A percentile compares a stretch with the other conserved stretches of the same genome.
Conservation (phyloP, 106 monocot genomes). For the Vanilla planifolia region DNA sequence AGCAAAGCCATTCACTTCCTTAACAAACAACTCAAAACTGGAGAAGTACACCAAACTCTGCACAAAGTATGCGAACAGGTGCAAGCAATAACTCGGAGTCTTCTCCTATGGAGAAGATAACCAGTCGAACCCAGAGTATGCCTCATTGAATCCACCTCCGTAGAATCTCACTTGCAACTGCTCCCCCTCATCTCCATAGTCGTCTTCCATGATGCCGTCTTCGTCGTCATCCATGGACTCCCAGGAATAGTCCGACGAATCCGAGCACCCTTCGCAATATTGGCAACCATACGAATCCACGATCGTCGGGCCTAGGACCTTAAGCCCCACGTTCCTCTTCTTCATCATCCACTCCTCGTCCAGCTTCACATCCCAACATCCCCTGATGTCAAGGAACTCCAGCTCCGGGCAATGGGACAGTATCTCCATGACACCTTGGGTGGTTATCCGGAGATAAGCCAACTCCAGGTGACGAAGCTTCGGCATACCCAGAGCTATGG, state of each 20-base stretch:
- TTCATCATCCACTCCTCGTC: constrained; percentile 54
- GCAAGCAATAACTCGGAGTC: background rate
- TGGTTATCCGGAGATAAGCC: constrained; percentile 60
- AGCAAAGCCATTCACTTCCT: too few species aligned
- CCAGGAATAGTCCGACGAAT: constrained; percentile 75
- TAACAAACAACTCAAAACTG: too few species aligned
- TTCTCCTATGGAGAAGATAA: constrained; percentile 63
- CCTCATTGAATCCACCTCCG: constrained; percentile 52
- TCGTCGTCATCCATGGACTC: constrained; percentile 61
- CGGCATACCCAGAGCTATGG: constrained; percentile 76
- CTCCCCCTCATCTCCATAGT: constrained; percentile 32
- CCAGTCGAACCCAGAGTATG: constrained; percentile 58
- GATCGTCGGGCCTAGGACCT: constrained; percentile 63
- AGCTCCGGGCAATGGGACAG: constrained; percentile 64
- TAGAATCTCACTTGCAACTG: constrained; percentile 79
- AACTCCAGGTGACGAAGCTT: constrained; percentile 74
- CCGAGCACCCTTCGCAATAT: constrained; percentile 66
- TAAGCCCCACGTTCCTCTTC: constrained; percentile 41
- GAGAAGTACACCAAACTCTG: too few species aligned
- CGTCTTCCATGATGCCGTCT: constrained; percentile 34
- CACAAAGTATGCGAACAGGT: too few species aligned
- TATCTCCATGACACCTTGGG: constrained; percentile 51
- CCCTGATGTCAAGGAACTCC: constrained; percentile 62
- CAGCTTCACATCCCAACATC: constrained; percentile 86
- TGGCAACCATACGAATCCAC: constrained; percentile 53